Evolutionary conservation across 73 alveolate genomes (phyloP), one percentile per base, ranked within the genome.

Genomic region (Paramecium bursaria): DNA sequence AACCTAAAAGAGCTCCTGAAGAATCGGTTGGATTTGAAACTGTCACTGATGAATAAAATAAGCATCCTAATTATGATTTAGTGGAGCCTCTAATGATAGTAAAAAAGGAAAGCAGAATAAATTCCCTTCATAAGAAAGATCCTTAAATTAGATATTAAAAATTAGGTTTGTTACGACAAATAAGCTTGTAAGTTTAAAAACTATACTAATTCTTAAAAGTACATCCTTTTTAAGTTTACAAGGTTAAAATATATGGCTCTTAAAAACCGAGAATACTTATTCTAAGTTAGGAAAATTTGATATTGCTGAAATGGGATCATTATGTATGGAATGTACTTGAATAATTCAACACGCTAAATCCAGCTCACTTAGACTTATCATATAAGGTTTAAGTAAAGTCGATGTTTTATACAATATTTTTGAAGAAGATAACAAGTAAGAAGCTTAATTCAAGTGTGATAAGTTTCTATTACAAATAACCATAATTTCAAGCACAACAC

Each of bases 61-160:
- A 11, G 14, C 76, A 57, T 27, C 15, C 33, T 10, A 57, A 57
- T 57, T 30, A 57, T 57, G 17, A 48, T 25, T 57, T 57, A 2
- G 76, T 30, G 26, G 33, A n/a, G n/a, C 17, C 27, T 3, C 50
- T 50, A 57, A 27, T 27, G 0, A 27, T 57, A 30, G 13, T 57
- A 26, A 57, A 57, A 42, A 57, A 57, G 49, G 76, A 57, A 30
- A 30, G 51, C 1, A 57, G 76, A 57, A 14, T 50, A 3, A 57
- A 30, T 14, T 57, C 76, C 0, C 33, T 57, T n/a, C n/a, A n/a
- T 4, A 57, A 57, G 33, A n/a, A 29, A 26, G 76, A 57, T 30
- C 76, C 76, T 2, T 30, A 30, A 4, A 57, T n/a, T 11, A 57
- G 76, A 57, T 57, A 57, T 7, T 48, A 57, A 57, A 57, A 57